Evolutionary conservation across 2,329 filamentous ascomycete species (phyloP).

Genomic region (Venturia carpophila): DNA sequence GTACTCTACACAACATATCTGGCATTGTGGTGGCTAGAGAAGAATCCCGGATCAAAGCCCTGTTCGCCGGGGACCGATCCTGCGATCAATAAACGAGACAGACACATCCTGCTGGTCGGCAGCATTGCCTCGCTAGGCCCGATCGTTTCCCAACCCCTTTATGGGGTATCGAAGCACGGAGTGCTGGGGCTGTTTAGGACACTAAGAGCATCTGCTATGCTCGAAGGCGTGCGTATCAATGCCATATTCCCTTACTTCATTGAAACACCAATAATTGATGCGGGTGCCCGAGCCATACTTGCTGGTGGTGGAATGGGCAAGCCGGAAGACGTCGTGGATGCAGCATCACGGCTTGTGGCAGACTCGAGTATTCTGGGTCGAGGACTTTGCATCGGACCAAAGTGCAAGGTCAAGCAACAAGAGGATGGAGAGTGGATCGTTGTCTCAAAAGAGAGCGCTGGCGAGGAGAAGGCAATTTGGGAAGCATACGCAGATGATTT

Average conservation of each 20-base stretch:
- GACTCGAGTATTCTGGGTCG: conserved; percentile 51
- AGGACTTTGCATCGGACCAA: conserved; percentile 51
- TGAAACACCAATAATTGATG: conserved; percentile 51
- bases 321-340: conserved; percentile 55
- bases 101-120: conserved; percentile 55
- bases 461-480: conserved; percentile 45
- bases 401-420: conserved; percentile 40
- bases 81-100: conserved; percentile 37
- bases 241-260: conserved; percentile 61
- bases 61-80: conserved; percentile 22
- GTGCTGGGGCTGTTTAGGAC: conserved; percentile 57
- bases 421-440: conserved; percentile 28
- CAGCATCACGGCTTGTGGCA: conserved; percentile 53
- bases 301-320: conserved; percentile 49
- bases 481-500: conserved; percentile 56
- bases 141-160: conserved; percentile 41
- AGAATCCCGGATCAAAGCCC: conserved; percentile 38
- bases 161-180: conserved; percentile 57
- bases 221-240: conserved; percentile 53
- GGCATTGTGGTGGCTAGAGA: conserved; percentile 51
- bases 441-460: conserved; percentile 24
- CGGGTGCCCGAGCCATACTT: conserved; percentile 43
- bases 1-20: conserved; percentile 59
- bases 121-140: conserved; percentile 49
- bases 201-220: conserved; percentile 44